phyloP scores from a whole-genome alignment of 176 grass and related monocot species.

The Avena sativa region DNA sequence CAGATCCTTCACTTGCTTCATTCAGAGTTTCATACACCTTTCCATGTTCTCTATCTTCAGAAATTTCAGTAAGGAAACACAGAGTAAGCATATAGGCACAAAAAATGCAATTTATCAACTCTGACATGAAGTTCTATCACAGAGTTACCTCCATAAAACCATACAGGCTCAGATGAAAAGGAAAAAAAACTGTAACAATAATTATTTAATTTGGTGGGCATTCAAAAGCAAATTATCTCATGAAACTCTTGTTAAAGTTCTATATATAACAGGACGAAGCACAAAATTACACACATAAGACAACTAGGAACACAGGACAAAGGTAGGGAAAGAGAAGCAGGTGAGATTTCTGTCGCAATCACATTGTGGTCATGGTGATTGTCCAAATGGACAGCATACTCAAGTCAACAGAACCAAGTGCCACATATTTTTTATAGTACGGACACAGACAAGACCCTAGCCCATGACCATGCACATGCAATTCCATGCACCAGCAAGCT shows the following conservation, averaged over 20 bases:
- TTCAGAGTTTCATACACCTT: too few relatives aligned
- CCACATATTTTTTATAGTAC: background rate
- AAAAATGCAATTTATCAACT: too few relatives aligned
- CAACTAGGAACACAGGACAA: conserved; percentile 26
- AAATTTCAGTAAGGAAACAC: too few relatives aligned
- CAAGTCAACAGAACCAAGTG: conserved; percentile 34
- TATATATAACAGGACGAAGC: conserved; percentile 13
- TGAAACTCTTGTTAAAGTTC: conserved; percentile 1
- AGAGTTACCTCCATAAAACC: background rate
- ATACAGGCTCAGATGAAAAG: background rate
- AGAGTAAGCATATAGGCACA: too few relatives aligned
- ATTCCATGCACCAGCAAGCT: background rate
- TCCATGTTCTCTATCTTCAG: too few relatives aligned
- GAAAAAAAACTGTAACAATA: background rate
- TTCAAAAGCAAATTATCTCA: conserved; percentile 7
- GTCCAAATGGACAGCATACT: conserved; percentile 24
- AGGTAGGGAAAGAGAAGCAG: conserved; percentile 32
- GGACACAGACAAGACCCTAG: conserved; percentile 5
- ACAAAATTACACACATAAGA: conserved; percentile 38
- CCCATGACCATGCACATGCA: conserved; percentile 30
- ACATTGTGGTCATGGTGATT: conserved; percentile 21
- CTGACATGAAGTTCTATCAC: background rate
- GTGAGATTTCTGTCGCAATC: conserved; percentile 34
- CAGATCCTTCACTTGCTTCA: too few relatives aligned
- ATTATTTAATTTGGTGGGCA: background rate